Percentiles rank a stretch among this genome's conserved stretches.
Evolutionary conservation across 768 basidiomycete species (phyloP).

Genomic region (Suillus weaverae): DNA sequence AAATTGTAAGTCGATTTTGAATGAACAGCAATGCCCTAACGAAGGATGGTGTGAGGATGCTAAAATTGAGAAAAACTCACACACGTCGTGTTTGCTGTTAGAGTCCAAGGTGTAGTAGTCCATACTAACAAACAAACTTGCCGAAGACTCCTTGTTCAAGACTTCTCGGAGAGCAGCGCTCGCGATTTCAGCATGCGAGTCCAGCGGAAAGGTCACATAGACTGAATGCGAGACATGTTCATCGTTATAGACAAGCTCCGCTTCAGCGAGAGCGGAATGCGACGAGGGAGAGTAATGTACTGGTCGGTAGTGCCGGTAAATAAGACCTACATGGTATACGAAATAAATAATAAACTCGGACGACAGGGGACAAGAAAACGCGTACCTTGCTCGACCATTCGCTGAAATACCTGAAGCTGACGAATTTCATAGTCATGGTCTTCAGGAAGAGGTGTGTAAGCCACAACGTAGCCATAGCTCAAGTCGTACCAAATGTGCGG

Average conservation of each 20-base stretch:
- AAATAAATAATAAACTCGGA: too few species aligned
- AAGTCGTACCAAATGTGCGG: constrained; percentile 71
- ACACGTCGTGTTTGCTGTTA: constrained; percentile 91
- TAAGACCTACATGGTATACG: constrained; percentile 54
- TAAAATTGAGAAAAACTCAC: constrained; percentile 4
- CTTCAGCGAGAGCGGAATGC: constrained; percentile 90
- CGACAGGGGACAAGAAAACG: background rate
- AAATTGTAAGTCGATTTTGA: constrained; percentile 67
- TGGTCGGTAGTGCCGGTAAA: constrained; percentile 85
- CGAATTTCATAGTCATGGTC: constrained; percentile 88
- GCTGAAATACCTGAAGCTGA: constrained; percentile 80
- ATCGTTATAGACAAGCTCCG: constrained; percentile 88
- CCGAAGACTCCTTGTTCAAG: constrained; percentile 29
- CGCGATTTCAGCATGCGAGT: constrained; percentile 25
- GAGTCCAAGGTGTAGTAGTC: constrained; percentile 98
- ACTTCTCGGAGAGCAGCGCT: constrained; percentile 31
- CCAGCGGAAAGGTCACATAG: constrained; percentile 79
- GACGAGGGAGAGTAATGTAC: constrained; percentile 96
- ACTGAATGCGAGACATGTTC: constrained; percentile 86
- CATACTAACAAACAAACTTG: constrained; percentile 80
- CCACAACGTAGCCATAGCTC: constrained; percentile 3
- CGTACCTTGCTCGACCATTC: constrained; percentile 84
- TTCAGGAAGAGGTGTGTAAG: constrained; percentile 28
- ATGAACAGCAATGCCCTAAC: constrained; percentile 86
- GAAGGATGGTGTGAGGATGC: background rate